These are phyloP conservation scores for Dactylellina cionopaga DNA, from an alignment of 2,329 filamentous ascomycete genomes.

Conservation along the genomic window DNA sequence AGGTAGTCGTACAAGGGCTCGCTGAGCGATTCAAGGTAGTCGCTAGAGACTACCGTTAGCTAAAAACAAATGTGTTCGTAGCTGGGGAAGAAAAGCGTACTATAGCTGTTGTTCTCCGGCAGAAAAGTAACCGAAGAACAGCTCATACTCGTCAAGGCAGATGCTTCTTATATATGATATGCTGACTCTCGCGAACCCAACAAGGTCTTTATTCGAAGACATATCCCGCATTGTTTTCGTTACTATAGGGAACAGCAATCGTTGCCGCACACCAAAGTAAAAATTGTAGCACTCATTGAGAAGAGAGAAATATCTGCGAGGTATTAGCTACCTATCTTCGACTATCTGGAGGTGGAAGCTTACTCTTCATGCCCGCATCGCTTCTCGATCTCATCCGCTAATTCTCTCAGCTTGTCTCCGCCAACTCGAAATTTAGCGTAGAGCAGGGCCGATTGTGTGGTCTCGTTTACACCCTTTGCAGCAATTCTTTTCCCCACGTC, in stretches of 20 bases:
- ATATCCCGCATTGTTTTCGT: constrained; percentile 63
- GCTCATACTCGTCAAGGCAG: constrained; percentile 73
- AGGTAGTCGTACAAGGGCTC: constrained; percentile 75
- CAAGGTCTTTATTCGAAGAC: constrained; percentile 69
- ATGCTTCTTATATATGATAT: constrained; percentile 74
- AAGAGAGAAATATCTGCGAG: constrained; percentile 55
- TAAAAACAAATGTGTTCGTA: background rate
- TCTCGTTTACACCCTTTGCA: constrained; percentile 75
- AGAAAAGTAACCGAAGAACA: constrained; percentile 62
- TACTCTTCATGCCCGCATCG: constrained; percentile 71
- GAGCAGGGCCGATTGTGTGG: constrained; percentile 75
- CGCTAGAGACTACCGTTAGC: constrained; percentile 73
- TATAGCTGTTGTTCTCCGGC: constrained; percentile 56
- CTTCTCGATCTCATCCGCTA: constrained; percentile 75
- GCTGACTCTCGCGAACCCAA: constrained; percentile 71
- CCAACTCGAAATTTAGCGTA: constrained; percentile 77
- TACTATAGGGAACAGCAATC: constrained; percentile 55
- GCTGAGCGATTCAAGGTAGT: constrained; percentile 74
- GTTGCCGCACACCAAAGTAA: constrained; percentile 55
- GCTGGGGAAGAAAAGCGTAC: constrained; percentile 20
- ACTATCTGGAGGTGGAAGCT: constrained; percentile 69
- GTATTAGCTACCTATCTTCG: constrained; percentile 57
- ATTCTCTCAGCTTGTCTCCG: constrained; percentile 72
- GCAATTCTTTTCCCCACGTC: constrained; percentile 68
- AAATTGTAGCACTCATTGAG: constrained; percentile 57